Conservation (phyloP, 305 asterid genomes). For the Petunia hybrid region DNA sequence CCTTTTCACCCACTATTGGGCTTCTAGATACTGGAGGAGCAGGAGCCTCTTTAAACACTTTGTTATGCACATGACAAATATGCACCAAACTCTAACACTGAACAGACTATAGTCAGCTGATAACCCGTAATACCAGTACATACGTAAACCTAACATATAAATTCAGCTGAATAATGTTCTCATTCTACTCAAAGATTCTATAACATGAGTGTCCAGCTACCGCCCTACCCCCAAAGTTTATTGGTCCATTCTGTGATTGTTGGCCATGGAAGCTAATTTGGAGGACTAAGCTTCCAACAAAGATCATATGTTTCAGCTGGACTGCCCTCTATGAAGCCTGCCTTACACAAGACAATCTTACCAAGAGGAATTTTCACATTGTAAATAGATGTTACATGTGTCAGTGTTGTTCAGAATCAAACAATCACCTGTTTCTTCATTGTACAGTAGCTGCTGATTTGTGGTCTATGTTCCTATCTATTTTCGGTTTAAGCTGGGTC, state of each 20-base stretch:
- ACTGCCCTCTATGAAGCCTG: no score
- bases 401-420: no score
- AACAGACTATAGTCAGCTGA: background rate
- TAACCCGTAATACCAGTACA: background rate
- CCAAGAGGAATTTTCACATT: no score
- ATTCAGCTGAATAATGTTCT: background rate
- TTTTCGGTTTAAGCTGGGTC: no score
- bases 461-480: no score
- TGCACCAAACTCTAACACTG: background rate
- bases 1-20: conserved; percentile 4
- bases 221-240: conserved; percentile 12
- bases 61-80: background rate
- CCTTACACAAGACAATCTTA: no score
- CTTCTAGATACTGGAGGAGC: background rate
- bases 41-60: conserved; percentile 1
- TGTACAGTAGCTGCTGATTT: no score
- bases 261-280: no score
- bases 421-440: no score
- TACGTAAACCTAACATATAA: background rate
- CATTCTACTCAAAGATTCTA: conserved; percentile 10
- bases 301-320: no score
- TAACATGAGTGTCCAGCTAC: background rate
- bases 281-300: no score
- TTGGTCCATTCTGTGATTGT: conserved; percentile 26
- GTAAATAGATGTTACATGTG: no score